Percentiles rank a stretch among this genome's conserved stretches.
These are phyloP conservation scores for Exophiala bonariae DNA, from an alignment of 2,329 filamentous ascomycete species.

Conservation along the genomic window DNA sequence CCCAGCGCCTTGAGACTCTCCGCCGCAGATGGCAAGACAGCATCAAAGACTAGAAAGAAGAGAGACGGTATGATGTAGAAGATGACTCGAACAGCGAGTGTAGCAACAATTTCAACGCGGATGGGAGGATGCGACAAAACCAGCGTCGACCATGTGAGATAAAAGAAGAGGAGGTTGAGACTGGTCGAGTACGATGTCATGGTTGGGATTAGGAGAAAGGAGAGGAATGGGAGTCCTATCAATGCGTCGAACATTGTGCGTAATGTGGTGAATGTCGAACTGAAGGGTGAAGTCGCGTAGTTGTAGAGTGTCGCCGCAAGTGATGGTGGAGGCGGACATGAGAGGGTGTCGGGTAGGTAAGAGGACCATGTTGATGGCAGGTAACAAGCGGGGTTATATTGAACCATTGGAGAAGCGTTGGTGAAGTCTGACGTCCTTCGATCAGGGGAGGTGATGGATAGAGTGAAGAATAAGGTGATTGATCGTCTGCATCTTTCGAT, in stretches of 20 bases:
- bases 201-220: conserved; percentile 63
- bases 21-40: conserved; percentile 66
- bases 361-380: conserved; percentile 24
- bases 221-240: conserved; percentile 70
- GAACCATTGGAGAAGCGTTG: conserved; percentile 6
- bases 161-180: conserved; percentile 84
- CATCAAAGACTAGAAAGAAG: conserved; percentile 72
- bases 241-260: conserved; percentile 59
- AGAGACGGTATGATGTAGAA: conserved; percentile 74
- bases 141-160: conserved; percentile 84
- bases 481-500: no score
- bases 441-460: no score
- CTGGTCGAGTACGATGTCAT: conserved; percentile 72
- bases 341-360: conserved; percentile 24
- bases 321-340: conserved; percentile 28
- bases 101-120: conserved; percentile 72
- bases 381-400: conserved; percentile 28
- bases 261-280: conserved; percentile 24
- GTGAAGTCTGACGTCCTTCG: background rate
- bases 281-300: conserved; percentile 25
- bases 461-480: no score
- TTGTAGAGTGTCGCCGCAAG: conserved; percentile 21
- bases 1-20: conserved; percentile 69
- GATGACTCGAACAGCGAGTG: conserved; percentile 64
- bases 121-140: conserved; percentile 74